phyloP scores from a whole-genome alignment of 1,284 basidiomycete genomes.

The Gomphus bonarii region DNA sequence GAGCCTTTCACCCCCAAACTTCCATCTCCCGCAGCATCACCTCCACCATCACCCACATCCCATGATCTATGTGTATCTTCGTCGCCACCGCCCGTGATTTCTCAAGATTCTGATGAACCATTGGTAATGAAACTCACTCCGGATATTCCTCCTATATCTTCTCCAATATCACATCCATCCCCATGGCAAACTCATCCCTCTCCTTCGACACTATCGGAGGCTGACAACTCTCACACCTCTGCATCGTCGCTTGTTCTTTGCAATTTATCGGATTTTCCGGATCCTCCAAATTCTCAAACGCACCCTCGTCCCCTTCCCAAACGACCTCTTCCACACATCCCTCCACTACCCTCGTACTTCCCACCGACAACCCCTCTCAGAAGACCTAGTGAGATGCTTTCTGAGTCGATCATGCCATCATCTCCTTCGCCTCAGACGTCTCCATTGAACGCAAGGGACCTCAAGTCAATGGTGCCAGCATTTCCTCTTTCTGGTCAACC shows the following conservation, averaged over 20 bases:
- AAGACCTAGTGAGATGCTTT: background rate
- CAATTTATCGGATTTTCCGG: background rate
- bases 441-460: background rate
- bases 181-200: background rate
- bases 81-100: background rate
- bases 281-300: background rate
- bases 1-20: background rate
- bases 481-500: background rate
- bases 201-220: background rate
- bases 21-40: background rate
- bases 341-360: background rate
- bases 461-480: background rate
- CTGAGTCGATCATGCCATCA: background rate
- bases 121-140: background rate
- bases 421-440: background rate
- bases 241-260: conserved; percentile 1
- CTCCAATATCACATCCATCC: background rate
- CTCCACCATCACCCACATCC: background rate
- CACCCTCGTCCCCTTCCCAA: background rate
- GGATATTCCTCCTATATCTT: background rate
- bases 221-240: background rate
- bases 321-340: conserved; percentile 4
- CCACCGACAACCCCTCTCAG: background rate
- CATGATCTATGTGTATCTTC: background rate
- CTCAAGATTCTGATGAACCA: background rate